Conservation (phyloP, 148 eudicot genomes). For the Oxyria digyna region DNA sequence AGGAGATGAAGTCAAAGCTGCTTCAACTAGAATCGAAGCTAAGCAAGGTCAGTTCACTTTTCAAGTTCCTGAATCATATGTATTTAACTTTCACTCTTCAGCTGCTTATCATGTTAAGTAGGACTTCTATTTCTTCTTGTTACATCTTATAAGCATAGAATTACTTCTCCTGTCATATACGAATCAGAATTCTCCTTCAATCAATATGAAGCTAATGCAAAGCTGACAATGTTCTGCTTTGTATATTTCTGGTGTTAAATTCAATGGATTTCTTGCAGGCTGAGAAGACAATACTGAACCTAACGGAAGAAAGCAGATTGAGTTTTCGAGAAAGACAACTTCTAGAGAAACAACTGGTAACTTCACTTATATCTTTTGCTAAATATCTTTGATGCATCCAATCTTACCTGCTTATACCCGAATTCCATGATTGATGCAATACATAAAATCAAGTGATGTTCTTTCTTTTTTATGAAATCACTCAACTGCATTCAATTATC, state of each 20-base stretch:
- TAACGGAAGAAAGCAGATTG: constrained; percentile 54
- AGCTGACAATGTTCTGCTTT: background rate
- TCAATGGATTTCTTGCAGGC: constrained; percentile 41
- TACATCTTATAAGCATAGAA: background rate
- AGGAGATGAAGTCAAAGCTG: constrained; percentile 62
- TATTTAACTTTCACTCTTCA: background rate
- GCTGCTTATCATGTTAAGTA: background rate
- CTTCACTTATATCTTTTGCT: background rate
- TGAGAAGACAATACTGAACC: constrained; percentile 38
- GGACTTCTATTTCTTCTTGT: background rate
- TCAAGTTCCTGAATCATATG: background rate
- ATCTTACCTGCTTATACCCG: background rate
- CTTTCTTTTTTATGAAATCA: background rate
- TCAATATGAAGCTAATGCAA: background rate
- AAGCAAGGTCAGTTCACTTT: constrained; percentile 47
- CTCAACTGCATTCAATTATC: background rate
- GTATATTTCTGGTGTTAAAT: background rate
- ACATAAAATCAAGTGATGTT: background rate
- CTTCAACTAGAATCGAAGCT: constrained; percentile 48
- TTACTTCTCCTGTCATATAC: background rate
- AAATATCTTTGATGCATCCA: background rate
- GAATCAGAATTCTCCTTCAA: background rate
- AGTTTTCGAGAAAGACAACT: constrained; percentile 40
- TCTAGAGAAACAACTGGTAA: constrained; percentile 64
- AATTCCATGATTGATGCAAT: background rate